phyloP scores from a whole-genome alignment of 305 asterid genomes.

The Nicotiana rustica region DNA sequence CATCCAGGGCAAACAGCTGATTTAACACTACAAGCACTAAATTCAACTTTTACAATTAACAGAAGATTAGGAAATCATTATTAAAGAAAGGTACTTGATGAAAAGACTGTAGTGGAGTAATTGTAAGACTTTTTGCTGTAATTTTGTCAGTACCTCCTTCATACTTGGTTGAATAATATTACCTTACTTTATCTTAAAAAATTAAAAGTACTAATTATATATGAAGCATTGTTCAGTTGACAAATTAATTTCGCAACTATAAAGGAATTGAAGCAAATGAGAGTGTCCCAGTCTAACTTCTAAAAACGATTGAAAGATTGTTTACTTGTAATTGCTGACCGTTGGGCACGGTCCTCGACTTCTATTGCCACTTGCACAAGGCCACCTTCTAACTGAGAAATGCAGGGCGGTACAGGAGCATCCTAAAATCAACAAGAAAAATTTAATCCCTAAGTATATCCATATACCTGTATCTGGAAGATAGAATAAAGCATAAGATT shows the following conservation, averaged over 20 bases:
- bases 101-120: too few relatives aligned
- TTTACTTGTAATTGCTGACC: slow-evolving; percentile 94
- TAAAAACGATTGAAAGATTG: slow-evolving; percentile 32
- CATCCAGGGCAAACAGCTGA: background rate
- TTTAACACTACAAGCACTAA: background rate
- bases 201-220: background rate
- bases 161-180: too few relatives aligned
- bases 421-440: slow-evolving; percentile 56
- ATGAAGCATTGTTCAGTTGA: background rate
- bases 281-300: slow-evolving; percentile 28
- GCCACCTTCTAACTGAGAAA: slow-evolving; percentile 93
- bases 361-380: slow-evolving; percentile 99
- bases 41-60: slow-evolving; percentile 4
- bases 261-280: slow-evolving; percentile 23
- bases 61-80: background rate
- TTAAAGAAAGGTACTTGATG: background rate
- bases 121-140: too few relatives aligned
- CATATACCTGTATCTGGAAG: slow-evolving; percentile 4
- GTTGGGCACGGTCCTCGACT: slow-evolving; percentile 98
- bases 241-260: background rate
- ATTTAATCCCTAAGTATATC: background rate
- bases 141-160: too few relatives aligned
- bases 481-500: background rate
- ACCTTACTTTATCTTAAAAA: too few relatives aligned
- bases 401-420: slow-evolving; percentile 99